Percentiles rank a stretch among this genome's conserved stretches.
Evolutionary conservation across 192 early-diverging fungal genomes (phyloP).

Genomic region (Backusella westeae): DNA sequence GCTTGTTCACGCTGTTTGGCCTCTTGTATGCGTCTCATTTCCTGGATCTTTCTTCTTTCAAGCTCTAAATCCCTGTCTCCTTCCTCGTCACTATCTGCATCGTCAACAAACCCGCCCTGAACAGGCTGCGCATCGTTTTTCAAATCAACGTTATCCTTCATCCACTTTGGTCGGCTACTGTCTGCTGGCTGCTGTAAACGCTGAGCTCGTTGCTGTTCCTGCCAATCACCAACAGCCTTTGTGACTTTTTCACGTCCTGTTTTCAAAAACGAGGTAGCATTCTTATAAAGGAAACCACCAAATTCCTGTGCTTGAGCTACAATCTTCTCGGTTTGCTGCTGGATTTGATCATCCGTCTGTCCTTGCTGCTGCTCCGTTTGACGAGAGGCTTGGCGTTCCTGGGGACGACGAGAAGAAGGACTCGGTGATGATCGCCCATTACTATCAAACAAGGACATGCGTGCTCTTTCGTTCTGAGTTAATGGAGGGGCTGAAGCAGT

Average conservation of each 20-base stretch:
- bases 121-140: neutral
- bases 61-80: neutral
- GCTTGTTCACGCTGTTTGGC: neutral
- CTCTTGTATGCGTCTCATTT: neutral
- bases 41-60: constrained; percentile 7
- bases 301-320: constrained; percentile 53
- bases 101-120: constrained; percentile 13
- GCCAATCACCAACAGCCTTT: constrained; percentile 59
- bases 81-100: constrained; percentile 21
- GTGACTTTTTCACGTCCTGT: constrained; percentile 60
- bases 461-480: constrained; percentile 7
- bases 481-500: neutral
- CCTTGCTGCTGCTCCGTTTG: constrained; percentile 10
- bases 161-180: constrained; percentile 36
- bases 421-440: neutral
- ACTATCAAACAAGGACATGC: constrained; percentile 4
- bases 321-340: constrained; percentile 54
- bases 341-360: constrained; percentile 29
- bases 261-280: constrained; percentile 64
- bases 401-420: neutral
- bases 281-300: constrained; percentile 61
- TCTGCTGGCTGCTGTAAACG: constrained; percentile 21
- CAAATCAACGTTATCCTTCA: constrained; percentile 23
- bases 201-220: constrained; percentile 35
- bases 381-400: neutral